Evolutionary conservation across 1,284 basidiomycete genomes (phyloP).

Genomic region (Veloporphyrellus conicus): DNA sequence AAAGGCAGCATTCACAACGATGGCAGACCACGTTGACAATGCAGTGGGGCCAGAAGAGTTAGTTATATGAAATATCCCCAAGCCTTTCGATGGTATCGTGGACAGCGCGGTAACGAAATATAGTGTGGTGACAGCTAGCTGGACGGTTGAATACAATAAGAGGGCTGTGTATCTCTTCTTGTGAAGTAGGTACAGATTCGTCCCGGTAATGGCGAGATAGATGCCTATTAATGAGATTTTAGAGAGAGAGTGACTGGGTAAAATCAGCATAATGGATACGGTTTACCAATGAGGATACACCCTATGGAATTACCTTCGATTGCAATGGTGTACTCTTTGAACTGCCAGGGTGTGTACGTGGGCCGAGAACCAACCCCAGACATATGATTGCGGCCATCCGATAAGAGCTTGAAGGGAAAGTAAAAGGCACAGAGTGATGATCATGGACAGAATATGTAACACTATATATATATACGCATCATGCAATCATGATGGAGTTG

Average conservation of each 20-base stretch:
- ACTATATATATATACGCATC: too few species aligned
- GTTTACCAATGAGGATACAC: constrained; percentile 20
- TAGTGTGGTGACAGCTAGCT: constrained; percentile 20
- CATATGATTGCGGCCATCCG: constrained; percentile 5
- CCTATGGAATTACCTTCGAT: constrained; percentile 20
- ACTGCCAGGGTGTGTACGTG: constrained; percentile 8
- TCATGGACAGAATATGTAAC: too few species aligned
- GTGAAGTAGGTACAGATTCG: constrained; percentile 18
- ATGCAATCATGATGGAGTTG: too few species aligned
- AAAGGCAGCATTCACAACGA: constrained; percentile 16
- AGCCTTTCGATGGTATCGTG: constrained; percentile 10
- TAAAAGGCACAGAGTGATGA: too few species aligned
- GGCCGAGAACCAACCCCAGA: constrained; percentile 5
- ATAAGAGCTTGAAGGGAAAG: too few species aligned
- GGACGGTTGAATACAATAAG: constrained; percentile 10
- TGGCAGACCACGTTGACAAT: constrained; percentile 16
- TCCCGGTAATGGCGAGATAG: constrained; percentile 16
- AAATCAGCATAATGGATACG: too few species aligned
- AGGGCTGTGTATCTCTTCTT: constrained; percentile 19
- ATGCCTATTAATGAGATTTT: constrained; percentile 9
- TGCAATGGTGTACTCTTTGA: constrained; percentile 16
- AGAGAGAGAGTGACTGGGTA: neutral
- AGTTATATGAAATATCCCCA: constrained; percentile 12
- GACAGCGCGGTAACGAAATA: constrained; percentile 19
- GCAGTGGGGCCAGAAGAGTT: constrained; percentile 6